Conservation (phyloP, 805 yeast genomes). For the Ogataea dorogensis region DNA sequence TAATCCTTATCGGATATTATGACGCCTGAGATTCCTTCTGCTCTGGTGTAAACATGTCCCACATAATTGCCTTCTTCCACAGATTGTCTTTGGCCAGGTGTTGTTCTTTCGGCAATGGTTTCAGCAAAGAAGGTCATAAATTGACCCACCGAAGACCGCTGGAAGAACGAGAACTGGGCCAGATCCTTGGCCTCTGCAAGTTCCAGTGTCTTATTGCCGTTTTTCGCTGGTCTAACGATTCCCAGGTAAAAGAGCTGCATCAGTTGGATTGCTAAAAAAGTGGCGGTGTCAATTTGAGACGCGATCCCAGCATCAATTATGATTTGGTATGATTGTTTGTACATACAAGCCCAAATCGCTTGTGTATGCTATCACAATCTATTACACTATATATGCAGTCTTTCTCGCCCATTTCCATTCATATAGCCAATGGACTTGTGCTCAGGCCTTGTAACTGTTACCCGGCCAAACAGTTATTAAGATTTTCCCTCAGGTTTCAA, state of each 20-base stretch:
- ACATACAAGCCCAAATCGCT: neutral
- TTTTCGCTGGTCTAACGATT: constrained; percentile 57
- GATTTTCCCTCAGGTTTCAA: constrained; percentile 8
- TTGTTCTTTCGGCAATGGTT: constrained; percentile 87
- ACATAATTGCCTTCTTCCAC: constrained; percentile 89
- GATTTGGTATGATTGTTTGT: neutral
- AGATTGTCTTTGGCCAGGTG: constrained; percentile 87
- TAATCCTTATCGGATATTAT: constrained; percentile 92
- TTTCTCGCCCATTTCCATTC: neutral
- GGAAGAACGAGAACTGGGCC: constrained; percentile 85
- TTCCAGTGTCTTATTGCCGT: constrained; percentile 64
- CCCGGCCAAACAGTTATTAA: constrained; percentile 14
- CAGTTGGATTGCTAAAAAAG: constrained; percentile 7
- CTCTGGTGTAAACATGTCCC: constrained; percentile 87
- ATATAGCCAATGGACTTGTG: neutral
- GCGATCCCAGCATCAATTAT: neutral
- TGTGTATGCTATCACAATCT: too few relatives aligned
- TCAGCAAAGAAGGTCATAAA: constrained; percentile 93
- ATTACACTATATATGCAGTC: neutral
- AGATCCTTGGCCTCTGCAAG: constrained; percentile 79
- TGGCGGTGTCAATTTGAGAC: too few relatives aligned
- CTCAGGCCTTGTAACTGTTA: neutral
- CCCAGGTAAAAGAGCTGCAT: constrained; percentile 96
- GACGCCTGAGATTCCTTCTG: constrained; percentile 91
- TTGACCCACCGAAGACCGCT: constrained; percentile 70